Conservation (phyloP, 768 basidiomycete species). For the Boletus subcaerulescens region DNA sequence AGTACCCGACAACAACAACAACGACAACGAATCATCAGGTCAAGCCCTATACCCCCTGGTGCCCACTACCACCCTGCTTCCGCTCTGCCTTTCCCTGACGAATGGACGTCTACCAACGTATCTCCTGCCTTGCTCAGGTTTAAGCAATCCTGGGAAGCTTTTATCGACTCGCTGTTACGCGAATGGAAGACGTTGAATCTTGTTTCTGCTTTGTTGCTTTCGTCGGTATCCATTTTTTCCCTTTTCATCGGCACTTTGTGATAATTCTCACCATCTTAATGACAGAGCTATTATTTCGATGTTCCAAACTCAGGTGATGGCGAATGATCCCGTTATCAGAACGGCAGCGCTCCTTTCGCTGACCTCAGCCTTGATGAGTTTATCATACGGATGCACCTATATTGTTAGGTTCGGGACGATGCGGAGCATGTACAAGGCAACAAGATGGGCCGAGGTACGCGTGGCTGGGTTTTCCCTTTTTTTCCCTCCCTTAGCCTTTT, state of each 20-base stretch:
- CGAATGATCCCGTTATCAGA: conserved; percentile 58
- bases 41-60: conserved; percentile 32
- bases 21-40: conserved; percentile 6
- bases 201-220: conserved; percentile 60
- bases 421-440: conserved; percentile 68
- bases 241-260: neutral
- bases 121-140: conserved; percentile 66
- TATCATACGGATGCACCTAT: conserved; percentile 72
- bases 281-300: conserved; percentile 65
- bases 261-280: neutral
- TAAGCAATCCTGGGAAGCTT: conserved; percentile 63
- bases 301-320: conserved; percentile 54
- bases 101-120: conserved; percentile 49
- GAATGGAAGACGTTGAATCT: conserved; percentile 80
- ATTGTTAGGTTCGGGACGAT: conserved; percentile 70
- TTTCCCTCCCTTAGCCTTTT: neutral
- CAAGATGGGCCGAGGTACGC: conserved; percentile 69
- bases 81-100: conserved; percentile 48
- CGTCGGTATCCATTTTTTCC: conserved; percentile 33
- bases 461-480: neutral
- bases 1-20: conserved; percentile 12
- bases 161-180: conserved; percentile 63
- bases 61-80: conserved; percentile 14
- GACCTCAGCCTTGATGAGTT: conserved; percentile 64
- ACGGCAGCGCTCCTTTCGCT: conserved; percentile 63